These are phyloP conservation scores for Mortierella sp. DNA, from an alignment of 371 early-diverging fungal genomes.

Conservation along the genomic window DNA sequence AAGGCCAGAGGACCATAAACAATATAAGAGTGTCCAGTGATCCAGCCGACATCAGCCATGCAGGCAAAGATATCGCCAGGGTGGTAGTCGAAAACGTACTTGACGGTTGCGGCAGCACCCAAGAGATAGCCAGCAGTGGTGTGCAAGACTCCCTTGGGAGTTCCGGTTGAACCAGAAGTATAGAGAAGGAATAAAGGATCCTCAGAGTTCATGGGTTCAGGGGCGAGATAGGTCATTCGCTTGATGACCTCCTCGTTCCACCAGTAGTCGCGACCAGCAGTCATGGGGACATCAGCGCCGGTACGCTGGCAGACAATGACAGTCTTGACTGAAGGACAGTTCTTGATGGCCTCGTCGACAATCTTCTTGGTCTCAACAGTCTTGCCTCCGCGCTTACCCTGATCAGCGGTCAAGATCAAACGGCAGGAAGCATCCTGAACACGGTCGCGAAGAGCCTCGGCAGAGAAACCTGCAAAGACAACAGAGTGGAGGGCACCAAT, in stretches of 20 bases:
- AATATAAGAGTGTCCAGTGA: constrained; percentile 90
- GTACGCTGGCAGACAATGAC: constrained; percentile 94
- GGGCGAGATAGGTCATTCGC: constrained; percentile 85
- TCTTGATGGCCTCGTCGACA: constrained; percentile 87
- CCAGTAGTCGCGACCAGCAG: constrained; percentile 84
- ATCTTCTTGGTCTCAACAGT: constrained; percentile 91
- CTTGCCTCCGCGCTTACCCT: constrained; percentile 93
- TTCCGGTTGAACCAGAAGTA: constrained; percentile 96
- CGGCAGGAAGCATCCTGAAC: constrained; percentile 83
- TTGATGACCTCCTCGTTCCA: constrained; percentile 87
- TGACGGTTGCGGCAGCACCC: constrained; percentile 88
- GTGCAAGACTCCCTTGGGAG: constrained; percentile 95
- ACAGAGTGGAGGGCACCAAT: constrained; percentile 93
- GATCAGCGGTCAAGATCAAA: constrained; percentile 87
- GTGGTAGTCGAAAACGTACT: constrained; percentile 94
- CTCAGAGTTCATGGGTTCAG: constrained; percentile 88
- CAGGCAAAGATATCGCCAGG: constrained; percentile 88
- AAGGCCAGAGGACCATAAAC: constrained; percentile 95
- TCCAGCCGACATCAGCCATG: constrained; percentile 90
- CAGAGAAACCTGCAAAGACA: constrained; percentile 96
- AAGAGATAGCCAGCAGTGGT: constrained; percentile 97
- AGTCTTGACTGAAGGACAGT: constrained; percentile 81
- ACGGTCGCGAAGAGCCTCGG: constrained; percentile 89
- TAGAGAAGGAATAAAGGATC: constrained; percentile 98
- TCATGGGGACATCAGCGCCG: constrained; percentile 79